A percentile compares a stretch with the other conserved stretches of the same genome.
phyloP scores from a whole-genome alignment of 345 rosid species.

The Acer saccharum region DNA sequence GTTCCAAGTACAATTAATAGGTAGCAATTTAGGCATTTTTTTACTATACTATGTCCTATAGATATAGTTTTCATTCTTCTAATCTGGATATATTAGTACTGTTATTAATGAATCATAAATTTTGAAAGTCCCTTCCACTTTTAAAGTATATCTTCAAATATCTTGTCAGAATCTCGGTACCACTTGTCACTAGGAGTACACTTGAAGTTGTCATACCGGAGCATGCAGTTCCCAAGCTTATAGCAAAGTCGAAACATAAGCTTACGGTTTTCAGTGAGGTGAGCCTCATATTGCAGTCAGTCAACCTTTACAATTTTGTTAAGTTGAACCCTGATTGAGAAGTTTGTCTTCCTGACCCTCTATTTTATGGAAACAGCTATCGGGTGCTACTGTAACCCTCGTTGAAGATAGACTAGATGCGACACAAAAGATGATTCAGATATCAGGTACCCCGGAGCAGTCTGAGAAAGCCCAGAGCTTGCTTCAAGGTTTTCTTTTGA shows the following conservation, averaged over 20 bases:
- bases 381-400: slow-evolving; percentile 87
- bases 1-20: slow-evolving; percentile 55
- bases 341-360: not conserved
- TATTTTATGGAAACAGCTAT: slow-evolving; percentile 51
- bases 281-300: slow-evolving; percentile 18
- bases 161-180: slow-evolving; percentile 56
- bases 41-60: not conserved
- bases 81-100: not conserved
- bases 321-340: not conserved
- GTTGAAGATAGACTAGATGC: slow-evolving; percentile 57
- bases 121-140: not conserved
- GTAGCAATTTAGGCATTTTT: slow-evolving; percentile 34
- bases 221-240: slow-evolving; percentile 76
- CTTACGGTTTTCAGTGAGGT: slow-evolving; percentile 97
- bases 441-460: slow-evolving; percentile 97
- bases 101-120: not conserved
- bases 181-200: slow-evolving; percentile 92
- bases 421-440: slow-evolving; percentile 69
- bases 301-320: not conserved
- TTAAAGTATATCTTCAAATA: not conserved
- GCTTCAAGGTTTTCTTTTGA: slow-evolving; percentile 96
- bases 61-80: slow-evolving; percentile 2
- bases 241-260: slow-evolving; percentile 85
- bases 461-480: slow-evolving; percentile 96
- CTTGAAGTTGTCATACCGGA: slow-evolving; percentile 96